Evolutionary conservation across 805 yeast species (phyloP), one percentile per base, ranked within the genome.

Genomic region (Zygoascus tannicola): DNA sequence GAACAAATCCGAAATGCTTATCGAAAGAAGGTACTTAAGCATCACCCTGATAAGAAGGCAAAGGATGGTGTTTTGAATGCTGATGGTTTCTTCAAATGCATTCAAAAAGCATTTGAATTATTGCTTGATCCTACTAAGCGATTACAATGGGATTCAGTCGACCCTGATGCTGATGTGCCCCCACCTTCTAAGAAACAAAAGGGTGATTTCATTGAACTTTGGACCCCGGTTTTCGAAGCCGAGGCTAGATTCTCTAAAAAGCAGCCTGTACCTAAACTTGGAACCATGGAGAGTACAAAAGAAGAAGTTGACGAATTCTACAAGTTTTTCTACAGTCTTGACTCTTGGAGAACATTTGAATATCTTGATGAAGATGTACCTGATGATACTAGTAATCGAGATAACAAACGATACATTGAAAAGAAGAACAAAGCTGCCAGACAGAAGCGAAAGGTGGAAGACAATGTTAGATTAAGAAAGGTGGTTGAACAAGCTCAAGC

Each of bases 351-450:
- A 74, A 74, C 95, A 39, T 92, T 92, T 63, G 98, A 92, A 71
- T 92, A 88, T 72, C 77, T 87, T 66, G 98, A 92, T 64, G 98
- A 92, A 74, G 98, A 92, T 63, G 96, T 88, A 60, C 98, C 98
- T 56, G 98, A 92, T 72, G 98, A 92, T 69, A 85, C 97, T 46
- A 84, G 95, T 49, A 92, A 92, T 80, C 87, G 98, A 76, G 98
- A 92, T 67, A 95, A 92, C 78, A 92, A 92, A 75, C 94, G 98
- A 72, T 85, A 86, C 74, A 81, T 88, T 56, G 98, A 92, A 73
- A 86, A 90, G 75, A 92, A 92, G 76, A 92, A 92, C 75, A 78
- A 85, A 68, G 87, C 95, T 55, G 85, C 94, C 47, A 85, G 98
- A 74, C 84, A 85, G 75, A 92, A 90, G 84, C 84, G 78, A 75